phyloP scores from a whole-genome alignment of 352 stramenopile genomes.

The Phytophthora pseudosyringae region DNA sequence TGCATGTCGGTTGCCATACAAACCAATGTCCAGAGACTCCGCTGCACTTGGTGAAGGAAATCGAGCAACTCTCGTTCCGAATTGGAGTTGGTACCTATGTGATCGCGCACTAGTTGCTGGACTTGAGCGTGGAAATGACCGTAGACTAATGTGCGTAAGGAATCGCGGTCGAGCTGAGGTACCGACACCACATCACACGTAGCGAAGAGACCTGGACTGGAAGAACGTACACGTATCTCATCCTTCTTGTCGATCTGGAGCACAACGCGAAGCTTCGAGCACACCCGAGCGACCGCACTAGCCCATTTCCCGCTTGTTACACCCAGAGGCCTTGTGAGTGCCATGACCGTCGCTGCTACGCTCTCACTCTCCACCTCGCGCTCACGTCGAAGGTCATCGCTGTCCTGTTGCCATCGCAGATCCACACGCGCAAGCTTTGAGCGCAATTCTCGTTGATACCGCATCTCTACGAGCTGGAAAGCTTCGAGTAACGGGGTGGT shows the following conservation, averaged over 20 bases:
- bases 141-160: slow-evolving; percentile 44
- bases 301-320: slow-evolving; percentile 79
- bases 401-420: slow-evolving; percentile 67
- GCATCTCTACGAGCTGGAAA: slow-evolving; percentile 49
- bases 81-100: neutral
- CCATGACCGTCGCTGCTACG: slow-evolving; percentile 77
- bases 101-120: slow-evolving; percentile 25
- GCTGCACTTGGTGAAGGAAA: slow-evolving; percentile 41
- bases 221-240: slow-evolving; percentile 4
- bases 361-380: slow-evolving; percentile 79
- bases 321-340: slow-evolving; percentile 68
- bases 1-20: slow-evolving; percentile 43
- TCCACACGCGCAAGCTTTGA: slow-evolving; percentile 50
- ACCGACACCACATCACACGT: slow-evolving; percentile 43
- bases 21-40: slow-evolving; percentile 48
- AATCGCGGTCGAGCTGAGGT: slow-evolving; percentile 27
- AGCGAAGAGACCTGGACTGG: slow-evolving; percentile 39
- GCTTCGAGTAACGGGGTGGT: slow-evolving; percentile 21
- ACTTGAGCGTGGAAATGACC: slow-evolving; percentile 57
- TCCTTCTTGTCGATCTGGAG: slow-evolving; percentile 47
- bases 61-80: slow-evolving; percentile 28
- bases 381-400: slow-evolving; percentile 58
- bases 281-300: slow-evolving; percentile 62
- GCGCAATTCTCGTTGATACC: slow-evolving; percentile 34
- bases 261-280: slow-evolving; percentile 55